These are phyloP conservation scores for Colletotrichum cereale DNA, from an alignment of 2,329 filamentous ascomycete genomes.

Conservation along the genomic window DNA sequence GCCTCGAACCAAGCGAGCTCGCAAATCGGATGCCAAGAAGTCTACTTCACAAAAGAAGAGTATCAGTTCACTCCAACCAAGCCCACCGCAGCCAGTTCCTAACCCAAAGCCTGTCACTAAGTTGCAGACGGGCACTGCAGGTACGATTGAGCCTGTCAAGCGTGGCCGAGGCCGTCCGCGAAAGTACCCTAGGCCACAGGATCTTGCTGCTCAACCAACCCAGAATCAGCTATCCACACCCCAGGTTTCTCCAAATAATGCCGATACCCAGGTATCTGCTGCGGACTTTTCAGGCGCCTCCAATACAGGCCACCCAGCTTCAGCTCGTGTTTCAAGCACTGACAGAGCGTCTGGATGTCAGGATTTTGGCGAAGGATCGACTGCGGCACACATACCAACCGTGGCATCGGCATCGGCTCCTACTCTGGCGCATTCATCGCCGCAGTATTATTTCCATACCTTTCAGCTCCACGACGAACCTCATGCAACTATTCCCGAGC, in stretches of 20 bases:
- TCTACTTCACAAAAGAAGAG: slow-evolving; percentile 11
- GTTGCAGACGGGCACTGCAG: not conserved
- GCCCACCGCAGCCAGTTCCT: not conserved
- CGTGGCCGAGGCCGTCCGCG: slow-evolving; percentile 33
- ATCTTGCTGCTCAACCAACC: not conserved
- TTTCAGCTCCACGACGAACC: not conserved
- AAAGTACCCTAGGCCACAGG: slow-evolving; percentile 24
- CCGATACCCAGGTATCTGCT: not conserved
- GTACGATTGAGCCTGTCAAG: slow-evolving; percentile 12
- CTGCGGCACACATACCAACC: not conserved
- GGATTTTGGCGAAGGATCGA: not conserved
- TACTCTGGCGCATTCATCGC: not conserved
- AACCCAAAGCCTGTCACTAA: not conserved
- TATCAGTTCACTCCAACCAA: no score
- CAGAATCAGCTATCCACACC: not conserved
- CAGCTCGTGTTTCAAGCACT: not conserved
- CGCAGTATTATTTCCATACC: not conserved
- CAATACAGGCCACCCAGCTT: not conserved
- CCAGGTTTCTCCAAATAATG: not conserved
- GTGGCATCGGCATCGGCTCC: not conserved
- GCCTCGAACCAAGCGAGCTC: slow-evolving; percentile 17
- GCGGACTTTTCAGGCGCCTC: not conserved
- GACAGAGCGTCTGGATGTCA: not conserved
- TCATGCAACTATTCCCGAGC: not conserved
- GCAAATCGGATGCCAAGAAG: slow-evolving; percentile 5